These are phyloP conservation scores for Trametes pubescens DNA, from an alignment of 1,284 basidiomycete species.

Conservation along the genomic window DNA sequence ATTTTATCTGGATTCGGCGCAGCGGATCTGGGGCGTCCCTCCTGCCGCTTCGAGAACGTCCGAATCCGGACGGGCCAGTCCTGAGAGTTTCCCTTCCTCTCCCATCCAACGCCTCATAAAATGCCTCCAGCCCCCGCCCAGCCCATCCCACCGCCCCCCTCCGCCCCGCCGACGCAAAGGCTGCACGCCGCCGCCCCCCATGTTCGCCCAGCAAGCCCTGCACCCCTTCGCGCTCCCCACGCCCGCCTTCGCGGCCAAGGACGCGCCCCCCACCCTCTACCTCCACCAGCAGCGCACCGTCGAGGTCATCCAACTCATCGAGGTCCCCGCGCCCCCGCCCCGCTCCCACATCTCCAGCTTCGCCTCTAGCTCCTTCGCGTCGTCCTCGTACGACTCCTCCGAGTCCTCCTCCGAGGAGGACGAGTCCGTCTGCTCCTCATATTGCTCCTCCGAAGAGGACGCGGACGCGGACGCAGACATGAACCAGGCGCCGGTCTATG, in stretches of 20 bases:
- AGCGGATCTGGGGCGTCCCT: slow-evolving; percentile 33
- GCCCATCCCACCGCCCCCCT: slow-evolving; percentile 24
- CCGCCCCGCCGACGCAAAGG: slow-evolving; percentile 19
- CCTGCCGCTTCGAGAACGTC: slow-evolving; percentile 30
- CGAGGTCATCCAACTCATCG: slow-evolving; percentile 78
- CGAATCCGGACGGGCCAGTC: slow-evolving; percentile 22
- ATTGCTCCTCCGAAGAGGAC: slow-evolving; percentile 67
- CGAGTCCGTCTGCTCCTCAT: slow-evolving; percentile 60
- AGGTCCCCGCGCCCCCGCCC: slow-evolving; percentile 66
- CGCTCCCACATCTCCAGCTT: slow-evolving; percentile 48
- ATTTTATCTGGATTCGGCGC: slow-evolving; percentile 37
- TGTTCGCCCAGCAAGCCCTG: slow-evolving; percentile 35
- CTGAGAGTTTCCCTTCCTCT: slow-evolving; percentile 35
- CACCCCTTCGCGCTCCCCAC: slow-evolving; percentile 43
- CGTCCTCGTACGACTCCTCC: slow-evolving; percentile 48
- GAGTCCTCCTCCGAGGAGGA: slow-evolving; percentile 50
- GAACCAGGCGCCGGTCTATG: slow-evolving; percentile 44
- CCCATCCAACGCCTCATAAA: slow-evolving; percentile 32
- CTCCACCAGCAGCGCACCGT: slow-evolving; percentile 60
- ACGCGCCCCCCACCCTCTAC: slow-evolving; percentile 50
- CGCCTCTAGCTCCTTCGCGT: slow-evolving; percentile 47
- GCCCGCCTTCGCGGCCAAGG: slow-evolving; percentile 45
- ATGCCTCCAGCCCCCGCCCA: slow-evolving; percentile 29
- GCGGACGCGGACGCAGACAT: slow-evolving; percentile 32
- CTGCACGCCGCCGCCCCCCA: slow-evolving; percentile 26